Percentiles rank a stretch among this genome's conserved stretches.
These are phyloP conservation scores for Endocarpon pusillum DNA, from an alignment of 495 filamentous ascomycete genomes.

Conservation along the genomic window DNA sequence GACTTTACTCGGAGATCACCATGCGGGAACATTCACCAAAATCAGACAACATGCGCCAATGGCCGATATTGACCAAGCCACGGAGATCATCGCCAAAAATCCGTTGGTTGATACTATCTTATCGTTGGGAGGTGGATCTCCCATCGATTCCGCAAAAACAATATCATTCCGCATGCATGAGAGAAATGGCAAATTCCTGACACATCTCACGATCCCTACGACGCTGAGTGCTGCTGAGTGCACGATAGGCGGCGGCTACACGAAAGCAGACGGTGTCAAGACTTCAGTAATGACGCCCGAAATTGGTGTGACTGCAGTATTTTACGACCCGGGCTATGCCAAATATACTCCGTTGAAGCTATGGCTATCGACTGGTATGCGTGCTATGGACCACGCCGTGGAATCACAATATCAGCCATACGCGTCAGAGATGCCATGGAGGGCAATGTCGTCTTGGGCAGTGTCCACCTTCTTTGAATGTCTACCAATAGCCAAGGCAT, in stretches of 20 bases:
- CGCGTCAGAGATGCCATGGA: conserved; percentile 26
- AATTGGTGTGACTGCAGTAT: conserved; percentile 20
- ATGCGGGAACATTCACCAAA: conserved; percentile 27
- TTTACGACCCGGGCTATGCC: conserved; percentile 29
- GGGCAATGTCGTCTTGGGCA: conserved; percentile 19
- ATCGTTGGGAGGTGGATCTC: conserved; percentile 28
- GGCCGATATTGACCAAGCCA: conserved; percentile 27
- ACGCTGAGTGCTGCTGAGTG: conserved; percentile 31
- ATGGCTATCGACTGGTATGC: conserved; percentile 25
- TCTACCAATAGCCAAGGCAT: conserved; percentile 22
- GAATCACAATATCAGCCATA: conserved; percentile 32
- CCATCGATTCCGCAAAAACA: conserved; percentile 31
- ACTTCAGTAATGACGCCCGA: conserved; percentile 18
- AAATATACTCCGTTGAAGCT: conserved; percentile 23
- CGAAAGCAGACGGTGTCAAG: conserved; percentile 22
- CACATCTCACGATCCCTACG: conserved; percentile 31
- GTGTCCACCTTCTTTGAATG: conserved; percentile 22
- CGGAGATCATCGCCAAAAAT: conserved; percentile 21
- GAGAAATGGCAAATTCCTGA: conserved; percentile 21
- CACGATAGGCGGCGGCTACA: conserved; percentile 26
- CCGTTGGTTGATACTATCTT: conserved; percentile 28
- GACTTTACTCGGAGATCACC: conserved; percentile 20
- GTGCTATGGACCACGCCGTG: conserved; percentile 32
- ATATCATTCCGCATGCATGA: conserved; percentile 25
- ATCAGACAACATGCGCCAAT: conserved; percentile 31